Evolutionary conservation across 345 rosid species (phyloP).

Genomic region (Stellera chamaejasme): DNA sequence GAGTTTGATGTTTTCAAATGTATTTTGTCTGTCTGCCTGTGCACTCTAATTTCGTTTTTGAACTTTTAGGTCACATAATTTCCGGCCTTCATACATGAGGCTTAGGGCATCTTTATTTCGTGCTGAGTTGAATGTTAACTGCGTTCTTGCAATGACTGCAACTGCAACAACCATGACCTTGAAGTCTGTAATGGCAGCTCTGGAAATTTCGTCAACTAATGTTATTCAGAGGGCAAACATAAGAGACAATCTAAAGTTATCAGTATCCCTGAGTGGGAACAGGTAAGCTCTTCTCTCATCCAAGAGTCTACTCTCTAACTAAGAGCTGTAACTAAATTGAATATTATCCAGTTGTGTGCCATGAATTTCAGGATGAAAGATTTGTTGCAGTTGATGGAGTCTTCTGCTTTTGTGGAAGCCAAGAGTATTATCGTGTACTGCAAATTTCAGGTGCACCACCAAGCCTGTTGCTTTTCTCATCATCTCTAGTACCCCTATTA

Average conservation of each 20-base stretch:
- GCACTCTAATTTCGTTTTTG: conserved; percentile 6
- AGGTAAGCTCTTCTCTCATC: conserved; percentile 38
- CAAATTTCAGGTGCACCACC: conserved; percentile 74
- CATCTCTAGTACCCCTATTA: conserved; percentile 5
- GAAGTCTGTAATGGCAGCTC: conserved; percentile 72
- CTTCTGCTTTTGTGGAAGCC: conserved; percentile 56
- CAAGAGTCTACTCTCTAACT: conserved; percentile 3
- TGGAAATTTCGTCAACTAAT: conserved; percentile 76
- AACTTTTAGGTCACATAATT: conserved; percentile 80
- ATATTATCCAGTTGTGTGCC: conserved; percentile 8
- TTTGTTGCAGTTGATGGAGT: conserved; percentile 55
- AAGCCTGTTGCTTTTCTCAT: conserved; percentile 4
- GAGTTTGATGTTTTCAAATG: conserved; percentile 2
- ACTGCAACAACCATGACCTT: conserved; percentile 74
- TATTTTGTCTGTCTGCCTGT: conserved; percentile 3
- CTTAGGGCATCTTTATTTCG: conserved; percentile 80
- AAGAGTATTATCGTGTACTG: conserved; percentile 85
- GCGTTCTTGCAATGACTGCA: conserved; percentile 98
- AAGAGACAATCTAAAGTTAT: conserved; percentile 68
- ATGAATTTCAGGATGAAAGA: conserved; percentile 66
- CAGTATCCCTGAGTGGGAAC: conserved; percentile 71
- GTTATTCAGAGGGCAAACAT: conserved; percentile 59
- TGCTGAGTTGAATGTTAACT: conserved; percentile 47
- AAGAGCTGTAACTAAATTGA: conserved; percentile 1
- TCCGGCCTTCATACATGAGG: conserved; percentile 95